Evolutionary conservation across 129 eudicot species (phyloP), one percentile per base, ranked within the genome.

Genomic region (Helichrysum umbraculigerum): DNA sequence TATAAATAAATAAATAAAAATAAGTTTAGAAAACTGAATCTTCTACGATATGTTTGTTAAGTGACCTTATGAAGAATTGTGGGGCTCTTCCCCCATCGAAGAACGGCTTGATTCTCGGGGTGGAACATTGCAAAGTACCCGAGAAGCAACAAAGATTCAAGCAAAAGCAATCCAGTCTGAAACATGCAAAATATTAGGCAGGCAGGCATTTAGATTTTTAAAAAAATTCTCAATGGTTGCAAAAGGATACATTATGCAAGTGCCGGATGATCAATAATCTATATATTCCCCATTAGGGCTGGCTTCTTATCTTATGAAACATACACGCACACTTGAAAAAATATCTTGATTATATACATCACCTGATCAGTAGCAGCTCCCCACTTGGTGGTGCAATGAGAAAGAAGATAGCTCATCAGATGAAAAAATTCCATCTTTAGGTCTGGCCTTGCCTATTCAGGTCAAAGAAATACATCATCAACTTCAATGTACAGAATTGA

Each of bases 41-140:
- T 51, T 34, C 19, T 29, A 71, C 34, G 60, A 59, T 57, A 73
- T n/a, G 67, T 73, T 35, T 54, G 67, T 73, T 52, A 54, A 77
- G 72, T 33, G 56, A 91, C 99, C 97, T 94, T 94, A 83, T 94
- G 99, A 86, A 94, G 99, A 81, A 94, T 94, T 47, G 99, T 91
- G 33, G 97, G 97, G 79, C 91, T 89, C 82, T 91, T 94, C 10
- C 99, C 99, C 99, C 99, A 94, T 21, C 99, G 89, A 77, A 94
- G 96, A 62, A 94, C 99, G 39, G 97, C 97, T 86, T 94, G 99
- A 81, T 94, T 94, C 75, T 85, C 97, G 0, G 85, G 87, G 60
- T 94, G 96, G 81, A 94, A 91, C 83, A 94, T 80, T 66, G 99
- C 86, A 78, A 94, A 94, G 85, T 94, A 86, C 69, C 97, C 93